Conservation (phyloP, 352 stramenopile genomes). For the Globisporangium solare region DNA sequence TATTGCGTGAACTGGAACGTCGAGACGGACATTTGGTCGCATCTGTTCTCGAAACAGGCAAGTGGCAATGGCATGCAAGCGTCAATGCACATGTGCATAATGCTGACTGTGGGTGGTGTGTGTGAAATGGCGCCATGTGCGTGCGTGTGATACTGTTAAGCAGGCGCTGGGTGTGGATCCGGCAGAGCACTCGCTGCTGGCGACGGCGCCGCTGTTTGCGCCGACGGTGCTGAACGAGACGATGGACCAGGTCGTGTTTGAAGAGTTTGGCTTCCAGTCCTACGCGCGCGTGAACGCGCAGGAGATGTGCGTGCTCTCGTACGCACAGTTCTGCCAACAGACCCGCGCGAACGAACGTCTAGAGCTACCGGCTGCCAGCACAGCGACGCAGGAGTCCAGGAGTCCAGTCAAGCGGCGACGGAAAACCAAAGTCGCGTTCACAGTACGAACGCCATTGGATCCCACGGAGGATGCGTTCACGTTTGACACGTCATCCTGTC, state of each 20-base stretch:
- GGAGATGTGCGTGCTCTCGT: constrained; percentile 64
- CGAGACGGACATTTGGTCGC: constrained; percentile 51
- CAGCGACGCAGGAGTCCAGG: background rate
- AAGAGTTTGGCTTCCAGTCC: constrained; percentile 59
- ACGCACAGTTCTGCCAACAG: constrained; percentile 32
- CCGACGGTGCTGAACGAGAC: constrained; percentile 51
- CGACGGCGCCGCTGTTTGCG: constrained; percentile 54
- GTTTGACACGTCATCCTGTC: constrained; percentile 52
- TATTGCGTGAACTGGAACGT: constrained; percentile 84
- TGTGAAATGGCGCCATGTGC: too few species aligned
- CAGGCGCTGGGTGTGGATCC: constrained; percentile 47
- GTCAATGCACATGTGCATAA: background rate
- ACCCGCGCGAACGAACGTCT: constrained; percentile 8
- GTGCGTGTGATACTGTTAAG: background rate
- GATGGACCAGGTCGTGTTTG: constrained; percentile 82
- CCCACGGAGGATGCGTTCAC: constrained; percentile 1
- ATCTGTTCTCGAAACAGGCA: constrained; percentile 46
- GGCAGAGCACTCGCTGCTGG: constrained; percentile 45
- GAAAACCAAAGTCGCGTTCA: constrained; percentile 7
- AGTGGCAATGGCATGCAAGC: background rate
- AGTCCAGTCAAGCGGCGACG: constrained; percentile 15
- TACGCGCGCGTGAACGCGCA: constrained; percentile 46
- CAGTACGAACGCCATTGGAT: background rate
- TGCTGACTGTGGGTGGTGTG: background rate
- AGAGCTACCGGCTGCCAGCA: too few species aligned